Percentiles rank a stretch among this genome's conserved stretches.
phyloP scores from a whole-genome alignment of 1,284 basidiomycete species.

The Taiwanofungus camphoratus region DNA sequence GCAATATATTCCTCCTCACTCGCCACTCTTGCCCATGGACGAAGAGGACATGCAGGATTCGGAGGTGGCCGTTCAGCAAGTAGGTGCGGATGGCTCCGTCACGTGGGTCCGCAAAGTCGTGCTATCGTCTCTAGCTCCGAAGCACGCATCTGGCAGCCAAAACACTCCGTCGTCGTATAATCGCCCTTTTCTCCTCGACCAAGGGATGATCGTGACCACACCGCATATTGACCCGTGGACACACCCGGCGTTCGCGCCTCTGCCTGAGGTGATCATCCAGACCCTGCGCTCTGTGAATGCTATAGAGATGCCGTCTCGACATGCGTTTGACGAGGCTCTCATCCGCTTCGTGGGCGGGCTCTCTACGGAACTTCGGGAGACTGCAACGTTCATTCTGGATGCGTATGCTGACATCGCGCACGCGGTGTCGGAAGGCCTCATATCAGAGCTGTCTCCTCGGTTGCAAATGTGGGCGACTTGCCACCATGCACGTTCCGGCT shows the following conservation, averaged over 20 bases:
- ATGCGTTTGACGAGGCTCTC: conserved; percentile 46
- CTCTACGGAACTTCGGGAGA: conserved; percentile 51
- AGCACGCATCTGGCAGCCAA: neutral
- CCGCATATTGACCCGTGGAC: conserved; percentile 48
- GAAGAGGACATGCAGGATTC: conserved; percentile 20
- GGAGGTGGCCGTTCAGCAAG: conserved; percentile 21
- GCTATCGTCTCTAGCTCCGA: conserved; percentile 3
- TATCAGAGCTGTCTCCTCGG: conserved; percentile 36
- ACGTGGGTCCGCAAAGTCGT: conserved; percentile 22
- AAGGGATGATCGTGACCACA: conserved; percentile 32
- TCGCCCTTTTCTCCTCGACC: conserved; percentile 27
- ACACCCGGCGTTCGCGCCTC: conserved; percentile 50
- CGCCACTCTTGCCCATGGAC: conserved; percentile 19
- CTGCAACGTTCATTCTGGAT: conserved; percentile 49
- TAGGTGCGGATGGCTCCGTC: conserved; percentile 23
- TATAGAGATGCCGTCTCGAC: conserved; percentile 54
- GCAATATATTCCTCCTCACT: conserved; percentile 25
- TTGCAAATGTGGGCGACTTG: conserved; percentile 49
- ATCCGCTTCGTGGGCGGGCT: conserved; percentile 46
- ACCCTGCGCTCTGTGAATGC: conserved; percentile 43
- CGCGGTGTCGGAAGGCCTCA: conserved; percentile 37
- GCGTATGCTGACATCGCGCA: conserved; percentile 46
- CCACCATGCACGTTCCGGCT: conserved; percentile 58
- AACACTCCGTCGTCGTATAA: neutral
- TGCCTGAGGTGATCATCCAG: conserved; percentile 46